phyloP scores from a whole-genome alignment of 768 basidiomycete species.

The Suillus subaureus region DNA sequence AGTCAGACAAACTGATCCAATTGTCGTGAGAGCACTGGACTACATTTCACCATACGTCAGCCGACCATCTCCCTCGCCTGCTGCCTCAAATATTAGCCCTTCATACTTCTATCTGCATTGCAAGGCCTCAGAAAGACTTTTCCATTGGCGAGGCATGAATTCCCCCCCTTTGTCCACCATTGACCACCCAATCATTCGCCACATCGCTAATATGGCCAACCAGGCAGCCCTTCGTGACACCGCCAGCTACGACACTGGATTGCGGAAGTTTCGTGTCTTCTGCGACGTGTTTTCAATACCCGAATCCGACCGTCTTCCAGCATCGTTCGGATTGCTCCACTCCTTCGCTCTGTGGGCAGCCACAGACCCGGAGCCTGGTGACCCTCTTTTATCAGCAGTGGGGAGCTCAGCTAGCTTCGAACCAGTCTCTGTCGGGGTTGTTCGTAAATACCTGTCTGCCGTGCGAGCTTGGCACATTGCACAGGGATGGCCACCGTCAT shows the following conservation, averaged over 20 bases:
- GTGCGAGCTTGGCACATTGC: too few relatives aligned
- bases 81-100: background rate
- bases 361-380: conserved; percentile 26
- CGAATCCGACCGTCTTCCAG: background rate
- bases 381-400: conserved; percentile 15
- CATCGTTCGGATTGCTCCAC: conserved; percentile 23
- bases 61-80: too few relatives aligned
- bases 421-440: background rate
- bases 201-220: background rate
- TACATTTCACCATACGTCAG: background rate
- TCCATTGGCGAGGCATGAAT: background rate
- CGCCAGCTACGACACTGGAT: background rate
- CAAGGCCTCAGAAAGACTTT: background rate
- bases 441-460: too few relatives aligned
- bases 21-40: background rate
- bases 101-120: background rate
- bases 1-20: background rate
- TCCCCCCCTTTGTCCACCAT: background rate
- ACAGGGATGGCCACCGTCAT: too few relatives aligned
- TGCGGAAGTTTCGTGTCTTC: background rate
- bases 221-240: background rate
- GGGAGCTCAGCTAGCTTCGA: background rate
- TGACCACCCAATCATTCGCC: background rate
- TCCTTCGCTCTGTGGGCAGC: conserved; percentile 40
- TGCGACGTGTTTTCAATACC: background rate